Evolutionary conservation across 495 filamentous ascomycete species (phyloP), one percentile per base, ranked within the genome.

Genomic region (Podospora appendiculata): DNA sequence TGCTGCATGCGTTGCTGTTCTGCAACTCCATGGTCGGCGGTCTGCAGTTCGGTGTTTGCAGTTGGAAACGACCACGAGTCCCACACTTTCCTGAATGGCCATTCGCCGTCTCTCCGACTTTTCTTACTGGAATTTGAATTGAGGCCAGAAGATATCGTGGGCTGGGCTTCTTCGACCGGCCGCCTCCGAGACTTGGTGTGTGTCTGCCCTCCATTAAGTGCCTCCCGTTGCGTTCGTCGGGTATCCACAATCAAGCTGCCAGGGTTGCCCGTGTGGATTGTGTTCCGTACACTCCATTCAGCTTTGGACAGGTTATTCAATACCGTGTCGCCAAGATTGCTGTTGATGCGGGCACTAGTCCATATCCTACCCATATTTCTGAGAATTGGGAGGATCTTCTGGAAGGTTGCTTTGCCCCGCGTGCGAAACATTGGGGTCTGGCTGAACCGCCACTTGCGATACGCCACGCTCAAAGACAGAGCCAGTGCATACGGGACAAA

Each of bases 401-500:
- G 76, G 44, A 90, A 77, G 13, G 81, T 78, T 41, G 71, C 68
- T 44, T 77, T 81, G 9, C 82, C 83, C 14, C 85, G 76, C 16
- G 74, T 74, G 44, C 79, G 75, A 53, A 84, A 82, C 59, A 84
- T 82, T 32, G 79, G 77, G 1, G 87, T 60, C 16, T 74, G 81
- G 50, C 81, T 84, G 48, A 82, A 80, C 11, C 84, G 79, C 69
- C 86, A 81, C 58, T 86, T 84, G 34, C 83, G 78, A 55, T 89
- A 90, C 9, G 80, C 79, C 4, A 89, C 83, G 14, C 80, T 81
- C 45, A 90, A 74, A 0, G 84, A 81, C 4, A 90, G 66, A 0
- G 82, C 76, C 1, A 88, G 64, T 0, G 81, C 80, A 51, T 89
- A 89, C 0, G 85, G 82, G 8, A 89, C 72, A 40, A 88, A 77